These are phyloP conservation scores for Cyclotella kingstonii DNA, from an alignment of 108 stramenopile species.

Conservation along the genomic window DNA sequence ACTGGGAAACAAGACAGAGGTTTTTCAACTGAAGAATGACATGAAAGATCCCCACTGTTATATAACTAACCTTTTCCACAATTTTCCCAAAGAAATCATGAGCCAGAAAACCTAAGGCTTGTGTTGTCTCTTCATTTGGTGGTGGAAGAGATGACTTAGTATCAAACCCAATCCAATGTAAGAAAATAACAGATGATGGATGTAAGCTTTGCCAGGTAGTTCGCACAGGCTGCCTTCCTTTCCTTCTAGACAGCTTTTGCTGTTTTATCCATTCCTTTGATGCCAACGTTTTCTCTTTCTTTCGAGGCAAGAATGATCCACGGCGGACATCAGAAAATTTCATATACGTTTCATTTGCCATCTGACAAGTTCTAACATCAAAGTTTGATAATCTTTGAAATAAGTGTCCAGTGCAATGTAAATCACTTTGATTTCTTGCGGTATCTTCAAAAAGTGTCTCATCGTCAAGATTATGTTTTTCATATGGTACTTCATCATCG, in stretches of 20 bases:
- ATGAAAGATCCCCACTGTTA: too few species aligned
- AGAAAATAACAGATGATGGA: slow-evolving; percentile 56
- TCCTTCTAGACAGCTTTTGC: slow-evolving; percentile 11
- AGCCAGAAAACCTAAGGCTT: slow-evolving; percentile 76
- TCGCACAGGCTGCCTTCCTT: slow-evolving; percentile 34
- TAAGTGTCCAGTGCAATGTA: slow-evolving; percentile 23
- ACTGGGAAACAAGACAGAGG: slow-evolving; percentile 11
- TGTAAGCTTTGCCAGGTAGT: slow-evolving; percentile 55
- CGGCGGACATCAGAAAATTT: slow-evolving; percentile 64
- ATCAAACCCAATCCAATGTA: slow-evolving; percentile 84
- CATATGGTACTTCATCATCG: slow-evolving; percentile 6
- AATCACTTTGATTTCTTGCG: slow-evolving; percentile 2
- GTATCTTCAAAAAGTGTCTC: background rate
- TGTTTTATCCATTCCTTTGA: slow-evolving; percentile 50
- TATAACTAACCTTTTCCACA: slow-evolving; percentile 63
- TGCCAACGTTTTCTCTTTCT: slow-evolving; percentile 2
- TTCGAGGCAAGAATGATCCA: slow-evolving; percentile 65
- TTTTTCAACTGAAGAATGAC: too few species aligned
- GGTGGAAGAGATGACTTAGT: slow-evolving; percentile 55
- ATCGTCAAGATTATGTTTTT: background rate
- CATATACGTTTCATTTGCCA: slow-evolving; percentile 67
- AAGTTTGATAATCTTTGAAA: slow-evolving; percentile 63
- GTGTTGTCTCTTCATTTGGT: slow-evolving; percentile 70
- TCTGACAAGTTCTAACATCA: slow-evolving; percentile 70
- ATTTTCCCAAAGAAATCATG: slow-evolving; percentile 82